phyloP scores from a whole-genome alignment of 169 alveolate species.

The Cryptosporidium baileyi region DNA sequence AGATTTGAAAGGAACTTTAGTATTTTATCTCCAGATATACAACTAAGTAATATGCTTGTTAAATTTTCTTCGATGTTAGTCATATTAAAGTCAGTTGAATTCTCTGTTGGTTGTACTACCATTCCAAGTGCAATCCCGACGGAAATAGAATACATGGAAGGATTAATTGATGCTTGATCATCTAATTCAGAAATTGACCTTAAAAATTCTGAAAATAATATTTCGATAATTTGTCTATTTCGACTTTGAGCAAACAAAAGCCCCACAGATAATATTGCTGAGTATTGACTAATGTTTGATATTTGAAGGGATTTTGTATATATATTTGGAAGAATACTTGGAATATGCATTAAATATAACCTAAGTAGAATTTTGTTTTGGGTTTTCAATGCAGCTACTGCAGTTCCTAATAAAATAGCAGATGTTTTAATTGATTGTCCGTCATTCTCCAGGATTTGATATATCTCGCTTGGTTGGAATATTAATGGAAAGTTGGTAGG shows the following conservation, averaged over 20 bases:
- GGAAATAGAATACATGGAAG: conserved; percentile 24
- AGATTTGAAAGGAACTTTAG: conserved; percentile 5
- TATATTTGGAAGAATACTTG: conserved; percentile 50
- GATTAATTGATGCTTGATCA: conserved; percentile 53
- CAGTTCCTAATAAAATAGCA: conserved; percentile 32
- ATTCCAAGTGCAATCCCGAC: conserved; percentile 49
- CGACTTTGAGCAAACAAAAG: conserved; percentile 53
- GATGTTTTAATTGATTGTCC: conserved; percentile 54
- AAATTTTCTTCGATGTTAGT: background rate
- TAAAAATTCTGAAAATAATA: conserved; percentile 21
- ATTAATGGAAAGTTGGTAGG: conserved; percentile 27
- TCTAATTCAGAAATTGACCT: conserved; percentile 48
- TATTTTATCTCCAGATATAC: conserved; percentile 13
- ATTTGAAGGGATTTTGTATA: conserved; percentile 63
- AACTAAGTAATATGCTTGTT: background rate
- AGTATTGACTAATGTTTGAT: conserved; percentile 33
- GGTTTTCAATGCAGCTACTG: conserved; percentile 39
- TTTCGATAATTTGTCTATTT: conserved; percentile 21
- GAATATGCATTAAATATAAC: conserved; percentile 51
- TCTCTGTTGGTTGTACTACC: conserved; percentile 25
- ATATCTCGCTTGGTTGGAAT: conserved; percentile 33
- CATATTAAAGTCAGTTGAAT: background rate
- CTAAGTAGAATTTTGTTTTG: conserved; percentile 22
- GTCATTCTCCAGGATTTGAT: conserved; percentile 20
- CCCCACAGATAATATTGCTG: conserved; percentile 44